phyloP scores from a whole-genome alignment of 1,284 basidiomycete genomes.

The Tilletiaria anomala region DNA sequence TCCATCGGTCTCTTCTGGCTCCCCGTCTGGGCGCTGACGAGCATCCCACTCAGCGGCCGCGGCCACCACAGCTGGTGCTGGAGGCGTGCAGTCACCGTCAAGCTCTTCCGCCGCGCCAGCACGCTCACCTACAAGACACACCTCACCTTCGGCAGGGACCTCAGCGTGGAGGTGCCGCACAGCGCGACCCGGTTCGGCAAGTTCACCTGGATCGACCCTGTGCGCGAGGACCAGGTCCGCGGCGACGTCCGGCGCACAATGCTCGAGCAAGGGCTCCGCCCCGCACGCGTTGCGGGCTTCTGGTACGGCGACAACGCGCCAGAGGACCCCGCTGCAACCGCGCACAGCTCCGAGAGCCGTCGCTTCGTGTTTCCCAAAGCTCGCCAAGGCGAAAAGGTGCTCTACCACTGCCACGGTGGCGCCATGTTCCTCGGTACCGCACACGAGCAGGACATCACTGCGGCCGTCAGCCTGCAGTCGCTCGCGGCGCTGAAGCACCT shows the following conservation, averaged over 20 bases:
- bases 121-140: constrained; percentile 26
- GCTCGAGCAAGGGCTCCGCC: constrained; percentile 12
- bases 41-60: constrained; percentile 11
- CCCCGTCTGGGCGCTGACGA: constrained; percentile 18
- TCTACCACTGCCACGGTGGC: not conserved
- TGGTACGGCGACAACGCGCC: constrained; percentile 17
- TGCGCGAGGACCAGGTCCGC: constrained; percentile 9
- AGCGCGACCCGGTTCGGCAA: constrained; percentile 20
- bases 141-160: constrained; percentile 16
- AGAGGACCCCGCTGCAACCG: not conserved
- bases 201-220: constrained; percentile 24
- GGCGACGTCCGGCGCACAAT: constrained; percentile 27
- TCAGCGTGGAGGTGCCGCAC: constrained; percentile 23
- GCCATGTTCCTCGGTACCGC: constrained; percentile 6
- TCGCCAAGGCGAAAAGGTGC: not conserved
- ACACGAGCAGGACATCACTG: constrained; percentile 23
- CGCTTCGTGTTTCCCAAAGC: not conserved
- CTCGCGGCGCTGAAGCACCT: not conserved
- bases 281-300: constrained; percentile 21
- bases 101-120: constrained; percentile 22
- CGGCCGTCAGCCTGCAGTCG: constrained; percentile 9
- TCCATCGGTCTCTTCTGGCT: constrained; percentile 19
- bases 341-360: no score
- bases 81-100: constrained; percentile 25
- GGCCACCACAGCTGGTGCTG: constrained; percentile 24